phyloP scores from a whole-genome alignment of 129 eudicot species.

The Flaveria trinervia region DNA sequence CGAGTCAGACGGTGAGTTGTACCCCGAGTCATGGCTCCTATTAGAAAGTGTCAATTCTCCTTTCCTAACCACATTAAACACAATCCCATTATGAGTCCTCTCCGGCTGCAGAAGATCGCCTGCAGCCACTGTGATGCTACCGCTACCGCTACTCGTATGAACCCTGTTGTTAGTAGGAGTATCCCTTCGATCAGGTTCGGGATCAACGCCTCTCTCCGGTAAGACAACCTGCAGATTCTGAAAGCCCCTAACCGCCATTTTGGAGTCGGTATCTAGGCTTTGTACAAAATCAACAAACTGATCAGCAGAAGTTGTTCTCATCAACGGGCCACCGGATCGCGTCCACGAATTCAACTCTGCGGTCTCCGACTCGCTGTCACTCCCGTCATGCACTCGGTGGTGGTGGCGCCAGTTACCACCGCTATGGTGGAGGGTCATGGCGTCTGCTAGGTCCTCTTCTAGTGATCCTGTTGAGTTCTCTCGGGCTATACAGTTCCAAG shows the following conservation, averaged over 20 bases:
- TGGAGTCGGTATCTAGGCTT: conserved; percentile 57
- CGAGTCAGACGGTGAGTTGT: conserved; percentile 44
- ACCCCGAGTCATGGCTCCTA: conserved; percentile 66
- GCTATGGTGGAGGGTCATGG: conserved; percentile 42
- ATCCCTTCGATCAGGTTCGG: conserved; percentile 47
- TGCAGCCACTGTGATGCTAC: conserved; percentile 72
- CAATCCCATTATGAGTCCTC: conserved; percentile 65
- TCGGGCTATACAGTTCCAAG: conserved; percentile 93
- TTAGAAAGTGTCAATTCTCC: conserved; percentile 62
- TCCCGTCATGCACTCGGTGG: conserved; percentile 58
- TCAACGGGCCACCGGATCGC: conserved; percentile 86
- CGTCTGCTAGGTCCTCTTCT: conserved; percentile 65
- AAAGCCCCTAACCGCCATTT: conserved; percentile 35
- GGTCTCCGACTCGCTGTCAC: conserved; percentile 80
- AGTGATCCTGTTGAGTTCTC: conserved; percentile 93
- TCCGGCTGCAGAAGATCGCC: conserved; percentile 88
- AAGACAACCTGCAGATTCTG: conserved; percentile 53
- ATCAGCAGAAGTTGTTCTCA: conserved; percentile 91
- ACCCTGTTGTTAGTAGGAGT: neutral
- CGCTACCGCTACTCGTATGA: conserved; percentile 34
- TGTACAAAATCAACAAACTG: conserved; percentile 69
- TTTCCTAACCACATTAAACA: conserved; percentile 77
- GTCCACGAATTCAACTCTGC: conserved; percentile 72
- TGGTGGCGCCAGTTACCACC: conserved; percentile 49
- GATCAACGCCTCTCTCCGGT: conserved; percentile 57